Evolutionary conservation across 2,329 filamentous ascomycete species (phyloP).

Genomic region (Fusarium nelsonii): DNA sequence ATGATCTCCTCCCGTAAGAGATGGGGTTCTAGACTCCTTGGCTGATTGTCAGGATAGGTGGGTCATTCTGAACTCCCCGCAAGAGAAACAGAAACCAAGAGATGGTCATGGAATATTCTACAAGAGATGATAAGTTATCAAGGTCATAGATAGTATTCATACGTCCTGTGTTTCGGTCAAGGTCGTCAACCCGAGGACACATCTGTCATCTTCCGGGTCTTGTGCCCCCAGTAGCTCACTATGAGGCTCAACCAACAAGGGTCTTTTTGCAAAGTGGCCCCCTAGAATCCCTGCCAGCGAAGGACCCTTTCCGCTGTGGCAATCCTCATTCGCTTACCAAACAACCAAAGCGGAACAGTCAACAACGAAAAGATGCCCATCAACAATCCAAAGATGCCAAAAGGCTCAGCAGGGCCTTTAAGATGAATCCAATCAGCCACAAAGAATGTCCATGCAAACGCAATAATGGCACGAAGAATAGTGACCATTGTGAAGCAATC

Average conservation of each 20-base stretch:
- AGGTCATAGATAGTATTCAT: neutral
- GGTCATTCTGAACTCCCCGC: neutral
- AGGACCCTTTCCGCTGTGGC: conserved; percentile 44
- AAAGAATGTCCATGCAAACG: conserved; percentile 68
- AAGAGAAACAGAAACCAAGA: neutral
- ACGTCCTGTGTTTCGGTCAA: neutral
- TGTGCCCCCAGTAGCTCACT: neutral
- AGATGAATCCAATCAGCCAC: conserved; percentile 60
- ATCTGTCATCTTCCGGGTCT: neutral
- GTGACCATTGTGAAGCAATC: conserved; percentile 68
- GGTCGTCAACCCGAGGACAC: neutral
- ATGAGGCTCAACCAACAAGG: conserved; percentile 1
- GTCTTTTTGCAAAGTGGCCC: neutral
- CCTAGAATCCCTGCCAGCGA: conserved; percentile 24
- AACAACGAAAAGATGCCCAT: conserved; percentile 55
- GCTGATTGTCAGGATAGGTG: neutral
- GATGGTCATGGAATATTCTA: neutral
- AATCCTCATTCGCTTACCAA: conserved; percentile 55
- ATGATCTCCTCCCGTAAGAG: neutral
- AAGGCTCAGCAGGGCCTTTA: conserved; percentile 60
- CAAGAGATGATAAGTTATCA: neutral
- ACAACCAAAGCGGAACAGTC: conserved; percentile 52
- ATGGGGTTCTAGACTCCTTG: conserved; percentile 3
- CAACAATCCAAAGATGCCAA: conserved; percentile 56
- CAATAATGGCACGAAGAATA: conserved; percentile 61